phyloP scores from a whole-genome alignment of 768 basidiomycete genomes.

The Butyriboletus loyo region DNA sequence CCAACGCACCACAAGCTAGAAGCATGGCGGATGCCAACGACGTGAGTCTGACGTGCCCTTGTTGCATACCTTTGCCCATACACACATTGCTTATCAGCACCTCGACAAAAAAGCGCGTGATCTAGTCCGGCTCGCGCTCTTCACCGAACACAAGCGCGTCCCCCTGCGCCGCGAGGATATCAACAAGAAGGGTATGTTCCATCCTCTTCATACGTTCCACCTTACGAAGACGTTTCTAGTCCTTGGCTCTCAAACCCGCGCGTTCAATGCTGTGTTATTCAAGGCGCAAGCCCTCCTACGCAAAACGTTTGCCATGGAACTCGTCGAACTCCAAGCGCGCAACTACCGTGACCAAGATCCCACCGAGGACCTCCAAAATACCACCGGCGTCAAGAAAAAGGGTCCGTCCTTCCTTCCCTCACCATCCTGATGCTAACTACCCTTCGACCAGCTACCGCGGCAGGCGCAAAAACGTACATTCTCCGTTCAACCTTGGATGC shows the following conservation, averaged over 20 bases:
- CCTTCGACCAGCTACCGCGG: constrained; percentile 37
- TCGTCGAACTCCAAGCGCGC: constrained; percentile 71
- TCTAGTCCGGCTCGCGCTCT: constrained; percentile 79
- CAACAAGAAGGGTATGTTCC: constrained; percentile 65
- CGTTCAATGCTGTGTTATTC: constrained; percentile 64
- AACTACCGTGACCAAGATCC: constrained; percentile 39
- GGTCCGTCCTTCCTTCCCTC: constrained; percentile 33
- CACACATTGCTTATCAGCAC: constrained; percentile 43
- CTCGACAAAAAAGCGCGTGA: constrained; percentile 62
- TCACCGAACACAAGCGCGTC: constrained; percentile 67
- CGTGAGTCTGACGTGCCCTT: constrained; percentile 4
- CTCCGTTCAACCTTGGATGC: constrained; percentile 72
- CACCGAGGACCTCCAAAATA: constrained; percentile 45
- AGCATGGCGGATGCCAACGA: constrained; percentile 22
- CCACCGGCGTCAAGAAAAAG: constrained; percentile 65
- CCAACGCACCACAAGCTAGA: constrained; percentile 31
- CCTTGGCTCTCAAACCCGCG: constrained; percentile 45
- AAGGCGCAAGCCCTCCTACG: constrained; percentile 63
- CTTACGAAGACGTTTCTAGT: constrained; percentile 30
- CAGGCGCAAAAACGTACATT: constrained; percentile 78
- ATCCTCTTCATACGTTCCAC: neutral
- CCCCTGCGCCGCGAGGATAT: constrained; percentile 81
- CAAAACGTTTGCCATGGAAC: constrained; percentile 77
- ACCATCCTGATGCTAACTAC: neutral
- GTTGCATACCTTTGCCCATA: neutral